Conservation (phyloP, 805 yeast genomes). For the Saturnispora besseyi region DNA sequence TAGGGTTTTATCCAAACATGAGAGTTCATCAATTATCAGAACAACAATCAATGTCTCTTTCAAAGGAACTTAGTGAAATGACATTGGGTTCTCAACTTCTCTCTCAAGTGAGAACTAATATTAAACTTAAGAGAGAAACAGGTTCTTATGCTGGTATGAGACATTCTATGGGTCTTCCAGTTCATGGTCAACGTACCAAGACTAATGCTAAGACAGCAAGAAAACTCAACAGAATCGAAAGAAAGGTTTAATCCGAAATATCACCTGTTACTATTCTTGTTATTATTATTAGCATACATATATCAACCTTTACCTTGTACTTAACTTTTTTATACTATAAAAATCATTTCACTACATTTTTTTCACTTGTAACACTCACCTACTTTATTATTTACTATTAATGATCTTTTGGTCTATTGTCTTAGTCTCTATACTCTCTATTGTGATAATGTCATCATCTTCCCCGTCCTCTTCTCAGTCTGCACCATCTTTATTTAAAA, state of each 20-base stretch:
- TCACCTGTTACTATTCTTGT: background rate
- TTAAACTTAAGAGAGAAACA: conserved; percentile 64
- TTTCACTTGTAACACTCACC: background rate
- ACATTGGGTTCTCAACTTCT: conserved; percentile 74
- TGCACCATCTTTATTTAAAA: conserved; percentile 18
- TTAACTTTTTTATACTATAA: background rate
- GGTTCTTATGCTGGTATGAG: conserved; percentile 86
- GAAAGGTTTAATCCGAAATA: conserved; percentile 25
- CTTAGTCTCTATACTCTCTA: background rate
- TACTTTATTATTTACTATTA: background rate
- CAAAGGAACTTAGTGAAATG: conserved; percentile 78
- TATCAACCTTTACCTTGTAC: background rate
- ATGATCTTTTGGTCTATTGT: conserved; percentile 1
- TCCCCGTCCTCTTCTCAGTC: background rate
- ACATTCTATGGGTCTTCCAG: conserved; percentile 78
- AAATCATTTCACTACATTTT: background rate
- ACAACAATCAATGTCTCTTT: conserved; percentile 73
- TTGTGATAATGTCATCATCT: conserved; percentile 11
- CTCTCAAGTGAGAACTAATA: conserved; percentile 69
- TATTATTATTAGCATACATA: background rate
- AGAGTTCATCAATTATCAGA: conserved; percentile 89
- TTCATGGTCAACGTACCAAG: conserved; percentile 85
- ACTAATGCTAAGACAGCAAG: conserved; percentile 87
- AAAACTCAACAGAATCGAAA: conserved; percentile 69
- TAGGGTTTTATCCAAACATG: conserved; percentile 89